Evolutionary conservation across 73 alveolate genomes (phyloP), one percentile per base, ranked within the genome.

Genomic region (Paramecium sexaurelia): DNA sequence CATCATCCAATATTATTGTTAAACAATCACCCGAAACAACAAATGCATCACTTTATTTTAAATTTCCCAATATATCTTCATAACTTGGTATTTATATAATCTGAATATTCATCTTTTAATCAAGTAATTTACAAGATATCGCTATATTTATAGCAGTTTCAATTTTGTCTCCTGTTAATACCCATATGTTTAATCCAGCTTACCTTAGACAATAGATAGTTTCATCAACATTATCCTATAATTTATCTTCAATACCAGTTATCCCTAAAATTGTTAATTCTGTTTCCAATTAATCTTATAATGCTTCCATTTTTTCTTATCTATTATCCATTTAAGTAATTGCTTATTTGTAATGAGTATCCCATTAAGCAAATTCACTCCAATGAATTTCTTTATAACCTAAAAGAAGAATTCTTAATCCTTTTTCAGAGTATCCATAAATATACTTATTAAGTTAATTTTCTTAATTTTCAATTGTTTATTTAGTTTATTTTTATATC

Each of bases 201-300:
- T 78, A 86, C 85, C 93, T 97, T 41, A 97, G 68, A 27, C 94
- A 85, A 40, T 75, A 86, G 4, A 96, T 97, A 1, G 98, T 94
- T 82, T 94, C 92, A 47, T 94, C 96, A 5, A 97, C 98, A 75
- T 97, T 94, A 84, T 97, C 99, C 93, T 98, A 97, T 29, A 98
- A 95, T 92, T 97, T 97, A 91, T 98, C 99, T 92, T 98, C 99
- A 27, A 98, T 97, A 6, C 99, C 99, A 40, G 99, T 97, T 11
- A 99, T 96, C 10, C 99, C 99, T 26, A 98, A 88, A 37, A 97
- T 87, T 39, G 26, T 90, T 87, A 96, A 92, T 69, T 96, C 92
- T 13, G 51, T 82, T 97, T 98, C 99, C 3, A 96, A 84, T 82
- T 93, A 66, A 19, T 92, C 97, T 75, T 95, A 91, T 7, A 97